phyloP scores from a whole-genome alignment of 805 yeast species.

The Zygosaccharomyces bisporus region DNA sequence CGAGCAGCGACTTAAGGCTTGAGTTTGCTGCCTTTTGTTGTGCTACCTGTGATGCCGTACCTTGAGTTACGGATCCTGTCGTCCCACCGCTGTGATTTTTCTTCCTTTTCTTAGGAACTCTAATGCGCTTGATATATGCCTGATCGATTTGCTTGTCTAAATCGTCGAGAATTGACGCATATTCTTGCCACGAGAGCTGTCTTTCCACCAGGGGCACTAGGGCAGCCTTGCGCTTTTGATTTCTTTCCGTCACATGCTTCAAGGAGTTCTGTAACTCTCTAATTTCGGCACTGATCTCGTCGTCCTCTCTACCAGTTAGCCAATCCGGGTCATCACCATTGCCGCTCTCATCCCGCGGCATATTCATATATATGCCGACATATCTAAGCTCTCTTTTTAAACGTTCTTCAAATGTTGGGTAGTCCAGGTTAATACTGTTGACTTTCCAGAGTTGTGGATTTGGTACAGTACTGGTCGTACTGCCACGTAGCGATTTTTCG shows the following conservation, averaged over 20 bases:
- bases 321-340: slow-evolving; percentile 48
- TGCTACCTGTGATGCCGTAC: slow-evolving; percentile 39
- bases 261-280: slow-evolving; percentile 68
- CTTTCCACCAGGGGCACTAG: slow-evolving; percentile 75
- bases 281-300: slow-evolving; percentile 84
- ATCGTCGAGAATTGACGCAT: slow-evolving; percentile 83
- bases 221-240: slow-evolving; percentile 61
- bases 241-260: slow-evolving; percentile 54
- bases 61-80: slow-evolving; percentile 21
- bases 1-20: slow-evolving; percentile 73
- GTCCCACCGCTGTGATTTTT: slow-evolving; percentile 28
- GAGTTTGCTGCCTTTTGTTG: slow-evolving; percentile 72
- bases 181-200: slow-evolving; percentile 93
- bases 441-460: slow-evolving; percentile 49
- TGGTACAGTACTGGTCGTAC: slow-evolving; percentile 34
- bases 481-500: slow-evolving; percentile 13
- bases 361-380: slow-evolving; percentile 81
- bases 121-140: slow-evolving; percentile 77
- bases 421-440: slow-evolving; percentile 52
- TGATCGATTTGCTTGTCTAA: slow-evolving; percentile 96
- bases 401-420: slow-evolving; percentile 79
- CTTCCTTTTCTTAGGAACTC: slow-evolving; percentile 57
- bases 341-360: slow-evolving; percentile 34
- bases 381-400: slow-evolving; percentile 81
- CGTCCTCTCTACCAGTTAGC: slow-evolving; percentile 83